Evolutionary conservation across 164 flowering plant species (phyloP).

Genomic region (Warburgia ugandensis): DNA sequence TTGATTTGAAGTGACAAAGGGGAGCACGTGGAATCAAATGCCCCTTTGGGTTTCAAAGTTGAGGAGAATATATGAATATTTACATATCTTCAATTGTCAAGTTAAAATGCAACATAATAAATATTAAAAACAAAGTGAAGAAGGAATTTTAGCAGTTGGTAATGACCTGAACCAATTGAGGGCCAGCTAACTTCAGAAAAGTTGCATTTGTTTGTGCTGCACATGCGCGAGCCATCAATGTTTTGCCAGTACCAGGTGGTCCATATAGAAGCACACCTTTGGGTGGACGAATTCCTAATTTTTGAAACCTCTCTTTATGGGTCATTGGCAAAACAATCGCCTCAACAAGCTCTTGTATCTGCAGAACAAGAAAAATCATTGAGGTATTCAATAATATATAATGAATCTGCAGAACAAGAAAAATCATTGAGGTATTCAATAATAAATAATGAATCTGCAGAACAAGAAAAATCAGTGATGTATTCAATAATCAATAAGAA

Average conservation of each 20-base stretch:
- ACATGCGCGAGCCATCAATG: constrained; percentile 96
- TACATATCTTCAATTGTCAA: no score
- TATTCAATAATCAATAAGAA: no score
- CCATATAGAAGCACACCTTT: constrained; percentile 94
- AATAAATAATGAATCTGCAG: constrained; percentile 85
- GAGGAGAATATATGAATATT: no score
- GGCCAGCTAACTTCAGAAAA: constrained; percentile 92
- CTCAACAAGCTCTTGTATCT: constrained; percentile 96
- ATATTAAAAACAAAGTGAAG: no score
- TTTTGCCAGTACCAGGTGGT: constrained; percentile 97
- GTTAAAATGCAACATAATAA: no score
- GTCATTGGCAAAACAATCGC: constrained; percentile 98
- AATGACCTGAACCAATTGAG: constrained; percentile 89
- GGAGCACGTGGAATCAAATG: no score
- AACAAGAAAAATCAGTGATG: background rate
- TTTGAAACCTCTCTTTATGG: constrained; percentile 86
- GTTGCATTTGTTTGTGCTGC: constrained; percentile 98
- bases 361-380: constrained; percentile 7
- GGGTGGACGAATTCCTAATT: constrained; percentile 83
- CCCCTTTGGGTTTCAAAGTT: no score
- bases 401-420: constrained; percentile 51
- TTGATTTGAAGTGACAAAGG: no score
- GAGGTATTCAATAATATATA: no score
- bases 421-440: background rate
- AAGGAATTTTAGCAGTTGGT: no score